phyloP scores from a whole-genome alignment of 371 early-diverging fungal genomes.

The Mucor irregularis region DNA sequence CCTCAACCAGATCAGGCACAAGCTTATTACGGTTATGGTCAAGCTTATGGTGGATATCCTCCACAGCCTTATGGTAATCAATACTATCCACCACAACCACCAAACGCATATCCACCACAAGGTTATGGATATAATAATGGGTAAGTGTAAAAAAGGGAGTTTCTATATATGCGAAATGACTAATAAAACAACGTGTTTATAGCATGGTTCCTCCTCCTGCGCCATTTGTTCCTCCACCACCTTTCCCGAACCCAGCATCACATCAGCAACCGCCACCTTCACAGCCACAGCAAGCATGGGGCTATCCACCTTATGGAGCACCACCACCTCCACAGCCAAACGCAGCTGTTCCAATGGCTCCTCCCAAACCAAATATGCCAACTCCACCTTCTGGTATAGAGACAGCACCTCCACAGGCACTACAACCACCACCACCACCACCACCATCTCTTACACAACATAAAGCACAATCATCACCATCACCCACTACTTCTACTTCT shows the following conservation, averaged over 20 bases:
- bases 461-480: slow-evolving; percentile 71
- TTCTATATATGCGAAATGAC: not conserved
- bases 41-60: not conserved
- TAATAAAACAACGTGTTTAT: not conserved
- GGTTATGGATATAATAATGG: slow-evolving; percentile 6
- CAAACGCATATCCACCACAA: not conserved
- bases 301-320: not conserved
- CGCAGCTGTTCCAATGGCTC: not conserved
- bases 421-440: slow-evolving; percentile 72
- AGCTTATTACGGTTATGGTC: slow-evolving; percentile 11
- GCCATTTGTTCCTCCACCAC: slow-evolving; percentile 5
- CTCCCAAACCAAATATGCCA: not conserved
- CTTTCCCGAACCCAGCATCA: not conserved
- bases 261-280: not conserved
- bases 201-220: slow-evolving; percentile 3
- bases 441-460: not conserved
- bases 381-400: no score
- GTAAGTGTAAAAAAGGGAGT: slow-evolving; percentile 15
- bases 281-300: not conserved
- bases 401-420: slow-evolving; percentile 35
- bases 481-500: slow-evolving; percentile 42
- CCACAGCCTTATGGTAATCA: slow-evolving; percentile 21
- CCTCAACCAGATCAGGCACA: slow-evolving; percentile 8
- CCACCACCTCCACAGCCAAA: not conserved
- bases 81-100: slow-evolving; percentile 19